Evolutionary conservation across 2,329 filamentous ascomycete species (phyloP).

Genomic region (Dothidotthia symphoricarpi): DNA sequence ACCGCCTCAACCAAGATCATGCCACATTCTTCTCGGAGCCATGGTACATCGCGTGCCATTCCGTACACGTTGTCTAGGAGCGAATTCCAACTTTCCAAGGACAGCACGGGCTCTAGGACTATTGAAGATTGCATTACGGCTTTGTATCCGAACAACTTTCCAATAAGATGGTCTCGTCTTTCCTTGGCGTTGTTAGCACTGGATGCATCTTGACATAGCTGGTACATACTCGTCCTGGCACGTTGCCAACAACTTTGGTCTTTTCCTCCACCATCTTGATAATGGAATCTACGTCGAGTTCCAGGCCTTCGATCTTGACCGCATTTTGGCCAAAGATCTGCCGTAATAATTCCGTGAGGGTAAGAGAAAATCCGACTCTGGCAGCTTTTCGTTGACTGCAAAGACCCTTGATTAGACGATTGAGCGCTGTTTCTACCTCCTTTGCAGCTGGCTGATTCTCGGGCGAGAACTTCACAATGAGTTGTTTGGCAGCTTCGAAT

Average conservation of each 20-base stretch:
- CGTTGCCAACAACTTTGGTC: conserved; percentile 53
- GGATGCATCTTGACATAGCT: background rate
- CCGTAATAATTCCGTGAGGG: conserved; percentile 75
- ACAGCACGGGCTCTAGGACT: conserved; percentile 59
- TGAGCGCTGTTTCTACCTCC: conserved; percentile 42
- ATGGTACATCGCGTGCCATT: conserved; percentile 77
- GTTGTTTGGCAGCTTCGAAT: conserved; percentile 46
- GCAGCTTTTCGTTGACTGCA: conserved; percentile 88
- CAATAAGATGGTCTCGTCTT: conserved; percentile 80
- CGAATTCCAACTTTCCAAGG: conserved; percentile 59
- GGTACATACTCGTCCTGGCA: conserved; percentile 52
- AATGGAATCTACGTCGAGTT: conserved; percentile 44
- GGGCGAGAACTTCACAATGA: conserved; percentile 45
- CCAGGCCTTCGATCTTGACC: conserved; percentile 31
- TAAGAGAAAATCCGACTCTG: conserved; percentile 83
- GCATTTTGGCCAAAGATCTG: conserved; percentile 60
- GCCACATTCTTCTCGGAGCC: conserved; percentile 85
- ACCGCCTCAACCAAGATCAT: conserved; percentile 75
- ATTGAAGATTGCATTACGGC: conserved; percentile 78
- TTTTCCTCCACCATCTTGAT: conserved; percentile 54
- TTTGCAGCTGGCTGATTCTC: conserved; percentile 39
- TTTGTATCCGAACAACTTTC: conserved; percentile 82
- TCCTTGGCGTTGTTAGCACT: conserved; percentile 59
- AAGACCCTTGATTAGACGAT: conserved; percentile 73
- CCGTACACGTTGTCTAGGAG: conserved; percentile 72